Evolutionary conservation across 148 eudicot genomes (phyloP).

Genomic region (Bassia scoparia): DNA sequence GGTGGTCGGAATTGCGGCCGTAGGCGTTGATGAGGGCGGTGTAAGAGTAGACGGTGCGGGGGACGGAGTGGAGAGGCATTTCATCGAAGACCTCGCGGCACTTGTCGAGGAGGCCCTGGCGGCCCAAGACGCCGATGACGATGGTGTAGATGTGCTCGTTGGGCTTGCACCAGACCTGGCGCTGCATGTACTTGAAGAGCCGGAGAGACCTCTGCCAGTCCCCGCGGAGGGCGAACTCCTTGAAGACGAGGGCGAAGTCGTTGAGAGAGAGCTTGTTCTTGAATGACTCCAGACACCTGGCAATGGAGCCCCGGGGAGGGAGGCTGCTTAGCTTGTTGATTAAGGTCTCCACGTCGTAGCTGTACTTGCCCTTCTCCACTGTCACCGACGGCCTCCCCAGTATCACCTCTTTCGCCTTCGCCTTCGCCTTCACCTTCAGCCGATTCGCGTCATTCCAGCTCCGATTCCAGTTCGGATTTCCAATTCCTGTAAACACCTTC

Average conservation of each 20-base stretch:
- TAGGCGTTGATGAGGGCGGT: constrained; percentile 88
- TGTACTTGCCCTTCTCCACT: constrained; percentile 87
- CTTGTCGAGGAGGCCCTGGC: constrained; percentile 85
- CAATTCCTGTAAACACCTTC: no score
- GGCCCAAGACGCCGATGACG: constrained; percentile 70
- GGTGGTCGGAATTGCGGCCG: constrained; percentile 75
- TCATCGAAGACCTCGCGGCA: constrained; percentile 74
- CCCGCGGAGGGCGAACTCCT: constrained; percentile 81
- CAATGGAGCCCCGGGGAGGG: constrained; percentile 87
- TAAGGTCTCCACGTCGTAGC: constrained; percentile 76
- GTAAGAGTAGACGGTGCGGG: constrained; percentile 70
- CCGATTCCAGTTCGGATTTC: no score
- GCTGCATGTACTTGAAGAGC: constrained; percentile 92
- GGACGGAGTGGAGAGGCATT: constrained; percentile 62
- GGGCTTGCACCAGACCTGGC: constrained; percentile 95
- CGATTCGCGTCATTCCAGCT: no score
- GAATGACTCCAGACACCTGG: constrained; percentile 79
- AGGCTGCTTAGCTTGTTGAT: constrained; percentile 81
- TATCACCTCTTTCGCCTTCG: constrained; percentile 58
- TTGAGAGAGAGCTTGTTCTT: constrained; percentile 69
- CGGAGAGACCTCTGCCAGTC: constrained; percentile 94
- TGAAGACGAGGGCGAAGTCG: constrained; percentile 75
- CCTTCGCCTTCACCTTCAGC: constrained; percentile 35
- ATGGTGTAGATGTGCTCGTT: constrained; percentile 84
- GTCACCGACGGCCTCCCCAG: constrained; percentile 60